Percentiles rank a stretch among this genome's conserved stretches.
Conservation (phyloP, 768 basidiomycete species). For the Podaxis sp. region DNA sequence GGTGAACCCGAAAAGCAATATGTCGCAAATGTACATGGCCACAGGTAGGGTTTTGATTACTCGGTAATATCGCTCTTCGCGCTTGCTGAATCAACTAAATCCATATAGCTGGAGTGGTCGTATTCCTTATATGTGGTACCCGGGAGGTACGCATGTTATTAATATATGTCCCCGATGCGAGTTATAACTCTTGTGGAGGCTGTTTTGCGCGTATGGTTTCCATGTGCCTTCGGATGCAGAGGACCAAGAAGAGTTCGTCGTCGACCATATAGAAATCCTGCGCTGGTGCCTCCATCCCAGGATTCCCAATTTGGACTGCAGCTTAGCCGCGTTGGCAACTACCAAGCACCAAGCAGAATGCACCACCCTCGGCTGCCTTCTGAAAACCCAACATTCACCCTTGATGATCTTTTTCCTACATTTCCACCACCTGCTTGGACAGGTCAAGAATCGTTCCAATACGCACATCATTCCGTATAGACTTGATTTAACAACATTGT, state of each 20-base stretch:
- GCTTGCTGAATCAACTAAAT: not conserved
- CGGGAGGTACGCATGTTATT: not conserved
- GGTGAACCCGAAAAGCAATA: constrained; percentile 15
- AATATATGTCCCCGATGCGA: not conserved
- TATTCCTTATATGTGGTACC: constrained; percentile 32
- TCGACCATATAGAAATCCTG: not conserved
- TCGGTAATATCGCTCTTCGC: not conserved
- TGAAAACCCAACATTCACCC: not conserved
- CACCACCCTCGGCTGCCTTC: not conserved
- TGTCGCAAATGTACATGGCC: constrained; percentile 30
- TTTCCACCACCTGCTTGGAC: not conserved
- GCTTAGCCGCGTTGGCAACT: not conserved
- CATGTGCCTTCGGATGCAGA: not conserved
- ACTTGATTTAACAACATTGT: not conserved
- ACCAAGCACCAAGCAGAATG: not conserved
- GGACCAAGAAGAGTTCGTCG: not conserved
- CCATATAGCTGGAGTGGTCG: constrained; percentile 24
- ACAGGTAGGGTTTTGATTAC: constrained; percentile 20
- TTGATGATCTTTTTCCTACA: not conserved
- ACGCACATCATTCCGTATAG: not conserved
- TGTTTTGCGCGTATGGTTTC: not conserved
- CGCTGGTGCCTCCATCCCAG: not conserved
- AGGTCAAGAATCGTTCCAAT: not conserved
- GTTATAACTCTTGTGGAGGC: not conserved
- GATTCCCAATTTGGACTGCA: not conserved